Conservation (phyloP, 2,329 filamentous ascomycete genomes). For the Ascocoryne sarcoides region DNA sequence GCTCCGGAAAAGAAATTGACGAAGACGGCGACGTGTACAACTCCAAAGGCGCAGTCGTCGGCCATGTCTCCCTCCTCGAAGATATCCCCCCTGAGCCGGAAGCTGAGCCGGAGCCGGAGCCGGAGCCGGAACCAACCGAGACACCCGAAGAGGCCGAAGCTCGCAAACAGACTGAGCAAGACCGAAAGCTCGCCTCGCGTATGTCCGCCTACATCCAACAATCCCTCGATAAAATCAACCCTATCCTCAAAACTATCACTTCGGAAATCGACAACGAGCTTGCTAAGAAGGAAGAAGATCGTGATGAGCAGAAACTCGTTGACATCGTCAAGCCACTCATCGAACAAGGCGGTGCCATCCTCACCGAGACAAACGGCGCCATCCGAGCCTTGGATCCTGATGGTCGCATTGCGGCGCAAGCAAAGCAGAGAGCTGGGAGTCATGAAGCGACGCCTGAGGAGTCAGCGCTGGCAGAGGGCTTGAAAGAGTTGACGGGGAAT, state of each 20-base stretch:
- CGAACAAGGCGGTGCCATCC: constrained; percentile 73
- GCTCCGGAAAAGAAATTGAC: constrained; percentile 61
- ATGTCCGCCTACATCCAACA: constrained; percentile 38
- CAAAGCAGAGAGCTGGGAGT: constrained; percentile 69
- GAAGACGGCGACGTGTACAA: constrained; percentile 65
- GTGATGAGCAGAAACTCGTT: constrained; percentile 84
- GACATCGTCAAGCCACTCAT: constrained; percentile 80
- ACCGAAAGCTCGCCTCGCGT: neutral
- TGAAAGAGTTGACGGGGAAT: constrained; percentile 77
- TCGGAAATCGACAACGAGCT: constrained; percentile 69
- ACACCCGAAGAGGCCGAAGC: constrained; percentile 6
- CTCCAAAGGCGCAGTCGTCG: constrained; percentile 55
- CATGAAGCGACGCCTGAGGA: constrained; percentile 76
- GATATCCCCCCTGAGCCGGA: constrained; percentile 36
- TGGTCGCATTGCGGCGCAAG: constrained; percentile 73
- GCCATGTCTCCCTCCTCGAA: constrained; percentile 58
- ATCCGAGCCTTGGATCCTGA: constrained; percentile 86
- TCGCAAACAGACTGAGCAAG: constrained; percentile 4
- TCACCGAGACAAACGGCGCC: constrained; percentile 77
- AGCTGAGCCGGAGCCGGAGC: constrained; percentile 14
- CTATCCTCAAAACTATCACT: constrained; percentile 78
- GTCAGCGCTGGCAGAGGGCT: constrained; percentile 70
- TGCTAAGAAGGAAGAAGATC: constrained; percentile 83
- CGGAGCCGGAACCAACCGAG: constrained; percentile 5
- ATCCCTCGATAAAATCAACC: constrained; percentile 74